These are phyloP conservation scores for Amoeboaphelidium protococcarum DNA, from an alignment of 371 early-diverging fungal genomes.

Conservation along the genomic window DNA sequence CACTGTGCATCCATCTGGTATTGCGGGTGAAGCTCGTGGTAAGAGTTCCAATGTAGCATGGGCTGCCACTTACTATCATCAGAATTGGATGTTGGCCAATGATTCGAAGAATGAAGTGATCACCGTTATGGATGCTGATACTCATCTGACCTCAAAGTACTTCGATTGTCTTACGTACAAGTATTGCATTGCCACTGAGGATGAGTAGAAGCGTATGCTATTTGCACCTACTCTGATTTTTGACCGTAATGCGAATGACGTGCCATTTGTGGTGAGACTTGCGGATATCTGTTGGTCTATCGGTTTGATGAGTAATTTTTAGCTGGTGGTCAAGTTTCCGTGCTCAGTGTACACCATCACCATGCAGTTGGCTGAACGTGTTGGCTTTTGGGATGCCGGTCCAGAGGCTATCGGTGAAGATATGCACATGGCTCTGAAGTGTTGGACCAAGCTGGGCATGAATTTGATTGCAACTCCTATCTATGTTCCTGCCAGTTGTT, in stretches of 20 bases:
- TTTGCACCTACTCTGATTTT: conserved; percentile 46
- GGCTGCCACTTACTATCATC: conserved; percentile 19
- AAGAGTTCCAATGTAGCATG: conserved; percentile 45
- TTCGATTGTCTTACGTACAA: conserved; percentile 13
- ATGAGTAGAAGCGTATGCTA: conserved; percentile 15
- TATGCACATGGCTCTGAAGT: conserved; percentile 59
- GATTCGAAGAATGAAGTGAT: conserved; percentile 18
- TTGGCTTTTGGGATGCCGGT: conserved; percentile 48
- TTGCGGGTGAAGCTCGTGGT: conserved; percentile 42
- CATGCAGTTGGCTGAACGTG: conserved; percentile 23
- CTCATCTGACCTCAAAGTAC: conserved; percentile 30
- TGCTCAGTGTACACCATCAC: conserved; percentile 45
- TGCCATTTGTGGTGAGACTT: conserved; percentile 40
- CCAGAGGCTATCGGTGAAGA: conserved; percentile 55
- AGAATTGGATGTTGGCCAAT: conserved; percentile 1
- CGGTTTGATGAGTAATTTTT: conserved; percentile 42
- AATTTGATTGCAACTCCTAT: conserved; percentile 31
- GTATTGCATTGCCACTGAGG: conserved; percentile 9
- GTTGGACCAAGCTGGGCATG: conserved; percentile 41
- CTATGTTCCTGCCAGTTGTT: conserved; percentile 38
- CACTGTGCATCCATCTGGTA: conserved; percentile 34
- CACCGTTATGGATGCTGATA: conserved; percentile 42
- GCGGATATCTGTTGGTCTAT: conserved; percentile 52
- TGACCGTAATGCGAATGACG: conserved; percentile 38
- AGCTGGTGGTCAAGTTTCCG: conserved; percentile 34